Percentiles rank a stretch among this genome's conserved stretches.
These are phyloP conservation scores for Fusarium acutatum DNA, from an alignment of 2,329 filamentous ascomycete genomes.

Conservation along the genomic window DNA sequence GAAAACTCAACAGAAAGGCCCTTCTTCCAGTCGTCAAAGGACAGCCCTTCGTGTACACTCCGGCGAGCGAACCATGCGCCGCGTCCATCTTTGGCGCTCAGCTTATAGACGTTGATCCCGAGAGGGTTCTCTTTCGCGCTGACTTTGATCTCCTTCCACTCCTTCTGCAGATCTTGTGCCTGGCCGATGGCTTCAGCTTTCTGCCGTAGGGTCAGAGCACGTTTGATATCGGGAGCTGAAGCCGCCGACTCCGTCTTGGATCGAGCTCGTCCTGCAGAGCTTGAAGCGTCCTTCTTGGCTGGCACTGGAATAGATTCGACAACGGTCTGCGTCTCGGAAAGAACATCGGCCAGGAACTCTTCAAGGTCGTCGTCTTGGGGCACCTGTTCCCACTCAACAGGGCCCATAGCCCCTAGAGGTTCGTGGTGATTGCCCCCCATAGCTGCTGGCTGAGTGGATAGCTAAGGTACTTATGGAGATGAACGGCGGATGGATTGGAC, in stretches of 20 bases:
- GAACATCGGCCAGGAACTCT: slow-evolving; percentile 65
- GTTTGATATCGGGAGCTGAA: slow-evolving; percentile 59
- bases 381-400: slow-evolving; percentile 61
- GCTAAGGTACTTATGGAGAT: background rate
- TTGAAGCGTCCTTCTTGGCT: slow-evolving; percentile 46
- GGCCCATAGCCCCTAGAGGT: slow-evolving; percentile 64
- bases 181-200: slow-evolving; percentile 58
- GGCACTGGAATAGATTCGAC: slow-evolving; percentile 76
- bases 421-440: slow-evolving; percentile 66
- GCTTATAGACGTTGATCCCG: slow-evolving; percentile 81
- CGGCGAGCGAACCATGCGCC: slow-evolving; percentile 90
- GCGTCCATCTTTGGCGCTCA: slow-evolving; percentile 79
- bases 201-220: slow-evolving; percentile 52
- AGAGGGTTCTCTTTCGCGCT: slow-evolving; percentile 77
- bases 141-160: slow-evolving; percentile 88
- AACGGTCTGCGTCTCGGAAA: slow-evolving; percentile 73
- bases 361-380: slow-evolving; percentile 59
- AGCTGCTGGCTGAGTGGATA: background rate
- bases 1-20: slow-evolving; percentile 82
- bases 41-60: slow-evolving; percentile 81
- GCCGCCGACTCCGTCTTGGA: slow-evolving; percentile 64
- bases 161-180: slow-evolving; percentile 70
- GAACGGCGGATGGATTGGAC: background rate
- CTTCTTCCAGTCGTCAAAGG: slow-evolving; percentile 79
- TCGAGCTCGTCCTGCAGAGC: slow-evolving; percentile 59